Evolutionary conservation across 352 stramenopile genomes (phyloP).

Genomic region (Phytophthora parvispora): DNA sequence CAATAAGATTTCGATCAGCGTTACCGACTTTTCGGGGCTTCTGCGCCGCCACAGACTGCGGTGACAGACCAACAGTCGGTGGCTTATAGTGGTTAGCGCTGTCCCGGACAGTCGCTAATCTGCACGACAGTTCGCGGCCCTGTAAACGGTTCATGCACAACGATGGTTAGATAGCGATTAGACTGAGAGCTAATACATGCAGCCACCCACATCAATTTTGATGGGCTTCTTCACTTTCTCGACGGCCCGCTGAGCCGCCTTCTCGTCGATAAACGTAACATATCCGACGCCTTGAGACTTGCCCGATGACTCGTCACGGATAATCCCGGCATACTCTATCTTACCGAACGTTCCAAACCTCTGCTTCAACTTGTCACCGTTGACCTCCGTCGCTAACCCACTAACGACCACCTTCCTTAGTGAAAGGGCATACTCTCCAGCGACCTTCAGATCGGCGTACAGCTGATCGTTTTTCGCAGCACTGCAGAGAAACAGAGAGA

Average conservation of each 20-base stretch:
- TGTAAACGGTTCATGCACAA: neutral
- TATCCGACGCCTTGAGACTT: slow-evolving; percentile 78
- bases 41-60: neutral
- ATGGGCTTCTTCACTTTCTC: slow-evolving; percentile 46
- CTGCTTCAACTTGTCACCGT: slow-evolving; percentile 55
- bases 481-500: slow-evolving; percentile 36
- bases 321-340: slow-evolving; percentile 68
- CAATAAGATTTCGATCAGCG: no score
- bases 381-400: slow-evolving; percentile 67
- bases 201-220: slow-evolving; percentile 64
- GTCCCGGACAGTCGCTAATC: slow-evolving; percentile 37
- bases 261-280: slow-evolving; percentile 77
- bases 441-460: slow-evolving; percentile 66
- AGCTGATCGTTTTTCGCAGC: slow-evolving; percentile 70
- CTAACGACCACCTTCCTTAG: slow-evolving; percentile 82
- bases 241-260: slow-evolving; percentile 58
- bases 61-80: neutral
- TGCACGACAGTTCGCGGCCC: slow-evolving; percentile 6
- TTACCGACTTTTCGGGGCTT: neutral
- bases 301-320: slow-evolving; percentile 67
- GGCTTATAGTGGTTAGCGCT: neutral
- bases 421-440: slow-evolving; percentile 59
- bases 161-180: neutral
- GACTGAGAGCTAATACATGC: neutral
- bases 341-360: slow-evolving; percentile 66